Evolutionary conservation across 1,284 basidiomycete species (phyloP).

Genomic region (Anthracocystis panici-leucophaei): DNA sequence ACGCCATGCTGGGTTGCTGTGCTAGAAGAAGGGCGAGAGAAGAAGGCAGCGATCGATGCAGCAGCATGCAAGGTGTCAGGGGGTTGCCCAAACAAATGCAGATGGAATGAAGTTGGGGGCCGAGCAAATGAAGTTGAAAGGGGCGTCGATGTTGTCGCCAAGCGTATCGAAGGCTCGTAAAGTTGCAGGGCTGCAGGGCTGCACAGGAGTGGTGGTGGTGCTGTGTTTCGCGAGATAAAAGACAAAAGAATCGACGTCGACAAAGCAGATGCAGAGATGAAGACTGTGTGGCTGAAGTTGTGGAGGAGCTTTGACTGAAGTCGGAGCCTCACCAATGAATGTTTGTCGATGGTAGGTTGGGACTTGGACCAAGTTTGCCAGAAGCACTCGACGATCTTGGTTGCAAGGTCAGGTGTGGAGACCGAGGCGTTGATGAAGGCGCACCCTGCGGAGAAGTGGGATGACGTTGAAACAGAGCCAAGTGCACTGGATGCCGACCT

Average conservation of each 20-base stretch:
- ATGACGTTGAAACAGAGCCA: too few species aligned
- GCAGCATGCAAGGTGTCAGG: constrained; percentile 12
- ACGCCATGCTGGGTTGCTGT: constrained; percentile 11
- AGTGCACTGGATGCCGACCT: too few species aligned
- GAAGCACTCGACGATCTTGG: too few species aligned
- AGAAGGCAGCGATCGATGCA: constrained; percentile 1
- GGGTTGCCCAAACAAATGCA: neutral
- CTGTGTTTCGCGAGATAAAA: neutral
- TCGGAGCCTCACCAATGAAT: too few species aligned
- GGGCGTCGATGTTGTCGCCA: neutral
- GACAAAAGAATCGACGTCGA: neutral
- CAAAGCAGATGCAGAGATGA: too few species aligned
- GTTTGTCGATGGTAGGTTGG: too few species aligned
- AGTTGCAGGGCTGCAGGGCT: neutral
- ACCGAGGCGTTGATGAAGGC: too few species aligned
- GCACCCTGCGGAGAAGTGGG: too few species aligned
- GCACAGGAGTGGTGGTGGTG: neutral
- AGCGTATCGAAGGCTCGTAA: neutral
- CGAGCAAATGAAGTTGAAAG: constrained; percentile 2
- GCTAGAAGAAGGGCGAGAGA: constrained; percentile 1
- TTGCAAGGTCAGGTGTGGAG: too few species aligned
- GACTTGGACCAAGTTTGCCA: too few species aligned
- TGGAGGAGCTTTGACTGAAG: too few species aligned
- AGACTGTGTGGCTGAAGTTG: too few species aligned
- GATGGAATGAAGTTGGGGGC: constrained; percentile 6